Base-by-base conservation (phyloP, 192 early-diverging fungal genomes). In the Coemansia javaensis region DNA sequence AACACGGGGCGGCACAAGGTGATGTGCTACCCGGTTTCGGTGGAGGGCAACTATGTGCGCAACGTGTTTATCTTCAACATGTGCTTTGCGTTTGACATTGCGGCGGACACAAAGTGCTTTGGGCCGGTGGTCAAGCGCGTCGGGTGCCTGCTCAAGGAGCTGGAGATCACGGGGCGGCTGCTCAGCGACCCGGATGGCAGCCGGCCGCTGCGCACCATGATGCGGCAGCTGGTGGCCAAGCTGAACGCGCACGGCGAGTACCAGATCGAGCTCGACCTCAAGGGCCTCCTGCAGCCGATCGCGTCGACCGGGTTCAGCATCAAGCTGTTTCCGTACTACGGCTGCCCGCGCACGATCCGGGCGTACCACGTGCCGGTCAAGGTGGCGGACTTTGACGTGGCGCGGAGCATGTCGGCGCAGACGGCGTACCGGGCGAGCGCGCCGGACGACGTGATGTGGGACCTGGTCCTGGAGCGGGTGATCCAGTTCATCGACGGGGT, bases 41-140 rank as follows among this genome's bases (percentile, higher is more conserved):
- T 74, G 4, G 43, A 66, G 30, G 70, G 70, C 8, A 54, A 56
- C 22, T 89, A 92, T 49, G 65, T 73, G 40, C 75, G 96, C 17
- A 94, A 93, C 65, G 83, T 80, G 23, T 74, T 94, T 39, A 78
- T 91, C 21, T 98, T 94, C 75, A 98, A 98, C 66, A 75, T 94
- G 37, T 87, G 89, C 45, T 96, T 98, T 82, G 87, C 92, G 11
- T 97, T 98, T 78, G 89, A 92, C 40, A 82, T 80, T 32, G 65
- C 80, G 15, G 90, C 87, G 1, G 84, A 91, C 34, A 89, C 86
- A 22, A 74, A 70, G 24, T 82, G 84, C 32, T 96, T 91, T 45
- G 90, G 93, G 40, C 86, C 91, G 31, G 83, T 97, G 28, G 92
- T 96, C 0, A 66, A 83, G 27, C 93, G 94, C 40, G 79, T 98